Base-by-base conservation (phyloP, 75 land plant genomes). In the Picea sitchensis region DNA sequence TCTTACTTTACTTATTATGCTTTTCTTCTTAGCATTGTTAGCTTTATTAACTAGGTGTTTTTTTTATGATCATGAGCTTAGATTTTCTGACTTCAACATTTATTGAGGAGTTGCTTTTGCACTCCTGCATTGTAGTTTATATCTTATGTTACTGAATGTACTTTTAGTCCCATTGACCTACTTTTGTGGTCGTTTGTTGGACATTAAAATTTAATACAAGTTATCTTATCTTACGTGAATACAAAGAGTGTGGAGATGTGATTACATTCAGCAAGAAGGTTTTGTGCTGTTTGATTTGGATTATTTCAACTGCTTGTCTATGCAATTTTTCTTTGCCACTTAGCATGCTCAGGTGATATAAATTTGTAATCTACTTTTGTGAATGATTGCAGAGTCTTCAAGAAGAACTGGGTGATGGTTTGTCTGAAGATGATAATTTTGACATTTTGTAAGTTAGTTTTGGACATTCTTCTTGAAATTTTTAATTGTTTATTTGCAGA, bases 371-470 rank as follows among this genome's bases (percentile, higher is more conserved):
- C 36, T 17, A 41, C 21, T 69, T 41, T 14, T 69, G 65, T 63
- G 51, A 69, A 38, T 69, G 73, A 5, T 32, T 69, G 73, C 73
- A 69, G 73, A 69, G 51, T 36, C 73, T 69, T 36, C 73, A 69
- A 4, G 21, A 69, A 69, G 51, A 38, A 41, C 73, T 69, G 51
- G 21, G 17, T 38, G 73, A 69, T 38, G 73, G 41, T 9, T 17
- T 36, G 51, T 4, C 41, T 38, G 44, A 68, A 23, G 14, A 14
- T 67, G 72, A 38, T 17, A 20, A 67, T 41, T 17, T 69, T 69
- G 73, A 69, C 30, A 47, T 69, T 69, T 69, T 51, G 73, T 69
- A 47, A 69, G 73, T 69, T 69, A 69, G 73, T 17, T 69, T 38
- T 21, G 5, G 41, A 31, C 73, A 1, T 68, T 68, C 51, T 41